These are phyloP conservation scores for Sordariomycetes sp. DNA, from an alignment of 2,329 filamentous ascomycete species.

Conservation along the genomic window DNA sequence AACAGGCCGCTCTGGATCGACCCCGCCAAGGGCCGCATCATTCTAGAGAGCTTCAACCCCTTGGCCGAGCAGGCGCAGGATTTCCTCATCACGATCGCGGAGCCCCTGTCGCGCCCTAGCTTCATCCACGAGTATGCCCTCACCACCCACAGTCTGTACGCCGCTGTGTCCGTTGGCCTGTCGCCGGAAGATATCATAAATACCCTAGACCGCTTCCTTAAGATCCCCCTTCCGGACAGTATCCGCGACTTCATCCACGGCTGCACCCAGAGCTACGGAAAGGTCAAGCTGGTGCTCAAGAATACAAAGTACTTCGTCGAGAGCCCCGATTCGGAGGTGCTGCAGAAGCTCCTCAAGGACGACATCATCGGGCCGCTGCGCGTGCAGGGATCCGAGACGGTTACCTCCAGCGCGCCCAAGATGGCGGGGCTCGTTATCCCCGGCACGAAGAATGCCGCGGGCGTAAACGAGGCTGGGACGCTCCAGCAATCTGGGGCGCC, in stretches of 20 bases:
- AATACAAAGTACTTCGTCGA: conserved; percentile 92
- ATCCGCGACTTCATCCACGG: conserved; percentile 66
- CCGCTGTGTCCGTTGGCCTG: conserved; percentile 88
- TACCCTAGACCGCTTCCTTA: conserved; percentile 76
- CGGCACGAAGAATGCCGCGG: conserved; percentile 85
- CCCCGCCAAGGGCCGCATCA: conserved; percentile 72
- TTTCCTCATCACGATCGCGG: conserved; percentile 90
- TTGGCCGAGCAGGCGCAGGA: conserved; percentile 79
- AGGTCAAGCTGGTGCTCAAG: conserved; percentile 88
- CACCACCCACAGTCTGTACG: conserved; percentile 86
- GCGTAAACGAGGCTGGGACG: conserved; percentile 57
- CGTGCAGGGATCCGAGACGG: conserved; percentile 56
- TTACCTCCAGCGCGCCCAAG: conserved; percentile 75
- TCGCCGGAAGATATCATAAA: conserved; percentile 81
- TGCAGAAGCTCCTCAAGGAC: conserved; percentile 80
- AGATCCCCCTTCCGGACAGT: conserved; percentile 71
- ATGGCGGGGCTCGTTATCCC: conserved; percentile 83
- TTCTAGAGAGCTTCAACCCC: conserved; percentile 87
- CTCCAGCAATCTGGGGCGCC: conserved; percentile 4
- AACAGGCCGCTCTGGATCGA: conserved; percentile 93
- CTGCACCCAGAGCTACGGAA: conserved; percentile 84
- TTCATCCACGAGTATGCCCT: conserved; percentile 91
- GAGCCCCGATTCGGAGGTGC: conserved; percentile 73
- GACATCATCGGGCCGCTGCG: conserved; percentile 67
- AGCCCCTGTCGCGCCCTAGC: conserved; percentile 78